Base-by-base conservation (phyloP, 352 stramenopile species). In the Phytopythium boreale region DNA sequence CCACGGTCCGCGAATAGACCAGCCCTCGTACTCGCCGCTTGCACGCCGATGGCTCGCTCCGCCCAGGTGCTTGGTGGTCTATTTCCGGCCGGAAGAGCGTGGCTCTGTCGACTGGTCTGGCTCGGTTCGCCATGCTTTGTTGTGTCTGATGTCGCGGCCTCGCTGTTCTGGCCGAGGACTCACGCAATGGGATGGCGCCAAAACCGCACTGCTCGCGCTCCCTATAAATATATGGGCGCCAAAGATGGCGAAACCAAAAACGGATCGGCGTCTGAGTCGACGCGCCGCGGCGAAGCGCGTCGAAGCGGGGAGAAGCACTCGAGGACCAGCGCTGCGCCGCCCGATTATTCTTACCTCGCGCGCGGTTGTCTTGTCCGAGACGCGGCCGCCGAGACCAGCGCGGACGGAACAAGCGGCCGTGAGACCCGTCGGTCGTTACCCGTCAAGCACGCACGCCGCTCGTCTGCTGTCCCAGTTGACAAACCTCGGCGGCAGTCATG, bases 401-500 rank as follows among this genome's bases (percentile, higher is more conserved):
- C 29, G 29, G 29, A 41, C 29, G 29, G 29, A 41, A 41, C 36
- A 41, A 46, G 39, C 39, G 19, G 15, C 14, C 2, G 12, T 12
- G 6, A 14, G 39, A 22, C 11, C 11, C 37, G 8, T 12, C 37
- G 9, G 39, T 20, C 39, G 11, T 19, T 8, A 17, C 2, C 37
- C 37, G 11, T 19, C 15, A 7, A 19, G 15, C 37, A 43, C 37
- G 36, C 36, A 8, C 12, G 10, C 36, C 15, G 37, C 15, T 19
- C 3, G 29, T 7, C 29, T 34, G 37, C 37, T 43, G 37, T 0
- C 37, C 2, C 15, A 47, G 15, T 47, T 7, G 2, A 22, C 43
- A 50, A 27, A 6, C 19, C 8, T 26, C 43, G 50, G 9, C 41
- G 29, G 49, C 37, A 61, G 64, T 50, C 36, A 87, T 87, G 78